Percentiles rank a stretch among this genome's conserved stretches.
Evolutionary conservation across 768 basidiomycete genomes (phyloP).

Genomic region (Amanita thiersii): DNA sequence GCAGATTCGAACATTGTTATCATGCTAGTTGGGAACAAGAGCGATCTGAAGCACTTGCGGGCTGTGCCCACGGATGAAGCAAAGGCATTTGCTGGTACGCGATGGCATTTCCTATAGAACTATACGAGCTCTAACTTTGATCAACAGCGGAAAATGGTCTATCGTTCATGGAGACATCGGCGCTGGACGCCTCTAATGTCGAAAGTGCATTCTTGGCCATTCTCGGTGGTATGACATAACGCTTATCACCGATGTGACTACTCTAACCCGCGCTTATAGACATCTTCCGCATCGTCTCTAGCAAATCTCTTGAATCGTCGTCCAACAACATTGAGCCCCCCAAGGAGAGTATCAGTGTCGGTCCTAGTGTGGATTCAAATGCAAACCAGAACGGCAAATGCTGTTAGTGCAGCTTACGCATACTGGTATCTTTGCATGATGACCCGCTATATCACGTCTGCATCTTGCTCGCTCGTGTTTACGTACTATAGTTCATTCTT

Average conservation of each 20-base stretch:
- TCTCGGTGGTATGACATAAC: constrained; percentile 58
- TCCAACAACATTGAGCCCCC: constrained; percentile 72
- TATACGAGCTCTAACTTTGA: not conserved
- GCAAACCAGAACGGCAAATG: constrained; percentile 52
- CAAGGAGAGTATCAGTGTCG: constrained; percentile 82
- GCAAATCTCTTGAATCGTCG: constrained; percentile 86
- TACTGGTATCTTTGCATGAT: not conserved
- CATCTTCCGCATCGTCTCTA: constrained; percentile 96
- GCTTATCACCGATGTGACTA: not conserved
- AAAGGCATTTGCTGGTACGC: constrained; percentile 75
- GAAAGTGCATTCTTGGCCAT: constrained; percentile 97
- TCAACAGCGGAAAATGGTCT: constrained; percentile 77
- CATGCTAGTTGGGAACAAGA: constrained; percentile 98
- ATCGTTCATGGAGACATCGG: constrained; percentile 98
- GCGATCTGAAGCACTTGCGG: constrained; percentile 94
- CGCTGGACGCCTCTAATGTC: constrained; percentile 98
- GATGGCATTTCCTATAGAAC: not conserved
- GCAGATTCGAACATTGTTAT: constrained; percentile 91
- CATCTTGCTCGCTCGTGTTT: not conserved
- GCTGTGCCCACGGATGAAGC: constrained; percentile 98
- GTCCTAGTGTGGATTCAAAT: constrained; percentile 60
- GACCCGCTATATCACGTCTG: not conserved
- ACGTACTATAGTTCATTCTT: constrained; percentile 5
- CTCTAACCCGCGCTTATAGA: constrained; percentile 38
- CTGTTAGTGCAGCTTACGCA: constrained; percentile 34